Evolutionary conservation across 2,329 filamentous ascomycete genomes (phyloP).

Genomic region (Parascedosporium putredinis): DNA sequence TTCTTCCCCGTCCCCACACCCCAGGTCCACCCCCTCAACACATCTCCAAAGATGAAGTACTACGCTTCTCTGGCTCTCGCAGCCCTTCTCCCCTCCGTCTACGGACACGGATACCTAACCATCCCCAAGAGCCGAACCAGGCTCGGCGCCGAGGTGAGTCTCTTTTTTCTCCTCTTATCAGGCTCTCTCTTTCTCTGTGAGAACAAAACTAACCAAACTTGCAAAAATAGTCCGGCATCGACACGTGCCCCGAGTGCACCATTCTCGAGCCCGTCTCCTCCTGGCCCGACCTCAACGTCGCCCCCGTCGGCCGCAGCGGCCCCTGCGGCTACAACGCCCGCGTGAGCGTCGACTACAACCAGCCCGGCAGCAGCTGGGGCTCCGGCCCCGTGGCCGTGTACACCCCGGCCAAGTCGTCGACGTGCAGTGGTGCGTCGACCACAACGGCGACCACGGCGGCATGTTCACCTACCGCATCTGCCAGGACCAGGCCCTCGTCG

Average conservation of each 20-base stretch:
- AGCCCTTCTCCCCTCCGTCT: constrained; percentile 12
- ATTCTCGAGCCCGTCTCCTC: constrained; percentile 41
- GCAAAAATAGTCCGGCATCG: constrained; percentile 26
- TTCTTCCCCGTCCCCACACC: background rate
- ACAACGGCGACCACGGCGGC: constrained; percentile 46
- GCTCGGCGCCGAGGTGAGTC: constrained; percentile 30
- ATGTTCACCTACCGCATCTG: constrained; percentile 47
- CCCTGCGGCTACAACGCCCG: constrained; percentile 44
- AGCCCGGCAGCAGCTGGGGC: constrained; percentile 33
- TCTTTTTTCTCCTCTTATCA: no score
- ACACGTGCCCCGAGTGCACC: constrained; percentile 43
- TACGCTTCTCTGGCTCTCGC: constrained; percentile 8
- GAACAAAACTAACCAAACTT: background rate
- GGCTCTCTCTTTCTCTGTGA: no score
- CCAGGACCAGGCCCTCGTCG: constrained; percentile 37
- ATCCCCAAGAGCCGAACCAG: constrained; percentile 32
- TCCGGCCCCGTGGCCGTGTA: constrained; percentile 31
- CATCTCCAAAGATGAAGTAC: background rate
- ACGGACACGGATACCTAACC: constrained; percentile 35
- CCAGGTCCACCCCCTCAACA: background rate
- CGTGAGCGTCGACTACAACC: constrained; percentile 42
- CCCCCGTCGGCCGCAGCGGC: constrained; percentile 35
- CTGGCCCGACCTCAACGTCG: constrained; percentile 37
- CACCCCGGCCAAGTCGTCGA: constrained; percentile 33
- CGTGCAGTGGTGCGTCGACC: constrained; percentile 44